These are phyloP conservation scores for Euptelea pleiosperma DNA, from an alignment of 164 flowering plant species.

Conservation along the genomic window DNA sequence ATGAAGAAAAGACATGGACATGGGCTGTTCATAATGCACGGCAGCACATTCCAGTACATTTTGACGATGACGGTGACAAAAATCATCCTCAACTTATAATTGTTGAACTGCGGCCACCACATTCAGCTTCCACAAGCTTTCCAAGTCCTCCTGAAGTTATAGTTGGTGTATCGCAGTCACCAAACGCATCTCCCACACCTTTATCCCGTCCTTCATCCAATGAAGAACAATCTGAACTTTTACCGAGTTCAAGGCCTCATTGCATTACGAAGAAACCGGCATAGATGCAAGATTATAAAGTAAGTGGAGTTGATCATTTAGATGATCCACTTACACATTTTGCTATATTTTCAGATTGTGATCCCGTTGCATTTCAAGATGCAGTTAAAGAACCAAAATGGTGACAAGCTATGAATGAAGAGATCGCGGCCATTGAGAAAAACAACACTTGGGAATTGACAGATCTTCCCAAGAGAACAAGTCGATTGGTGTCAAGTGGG, in stretches of 20 bases:
- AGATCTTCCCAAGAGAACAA: conserved; percentile 12
- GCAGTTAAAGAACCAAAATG: neutral
- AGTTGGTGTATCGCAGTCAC: neutral
- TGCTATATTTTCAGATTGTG: conserved; percentile 2
- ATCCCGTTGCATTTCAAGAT: neutral
- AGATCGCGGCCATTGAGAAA: conserved; percentile 6
- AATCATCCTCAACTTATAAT: no score
- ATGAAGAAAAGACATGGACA: conserved; percentile 5
- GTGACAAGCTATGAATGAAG: conserved; percentile 9
- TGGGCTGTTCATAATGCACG: neutral
- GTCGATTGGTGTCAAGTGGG: conserved; percentile 8
- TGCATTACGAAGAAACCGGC: neutral
- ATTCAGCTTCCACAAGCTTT: no score
- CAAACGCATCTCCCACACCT: neutral
- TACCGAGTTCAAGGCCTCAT: neutral
- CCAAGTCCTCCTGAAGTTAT: no score
- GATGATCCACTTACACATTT: neutral
- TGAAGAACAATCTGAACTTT: no score
- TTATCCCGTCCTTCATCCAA: neutral
- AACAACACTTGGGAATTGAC: conserved; percentile 6
- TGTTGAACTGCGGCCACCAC: no score
- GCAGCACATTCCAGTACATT: neutral
- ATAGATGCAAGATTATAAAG: neutral
- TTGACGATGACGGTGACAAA: neutral
- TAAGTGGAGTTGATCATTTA: neutral